Evolutionary conservation across 2,329 filamentous ascomycete genomes (phyloP).

Genomic region (Ceratocystis smalleyi): DNA sequence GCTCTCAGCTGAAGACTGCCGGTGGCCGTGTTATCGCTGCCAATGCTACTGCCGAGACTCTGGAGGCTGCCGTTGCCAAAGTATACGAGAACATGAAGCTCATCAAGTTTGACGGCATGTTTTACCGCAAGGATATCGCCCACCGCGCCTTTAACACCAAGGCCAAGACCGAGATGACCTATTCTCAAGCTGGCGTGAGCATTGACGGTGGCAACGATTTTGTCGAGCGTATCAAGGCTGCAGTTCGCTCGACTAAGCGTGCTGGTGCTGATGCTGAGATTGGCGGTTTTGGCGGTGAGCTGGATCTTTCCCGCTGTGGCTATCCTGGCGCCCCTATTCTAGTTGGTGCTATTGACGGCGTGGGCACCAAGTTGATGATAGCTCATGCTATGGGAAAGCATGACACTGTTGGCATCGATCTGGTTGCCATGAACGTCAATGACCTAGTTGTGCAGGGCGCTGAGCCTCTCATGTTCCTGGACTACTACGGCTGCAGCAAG

Average conservation of each 20-base stretch:
- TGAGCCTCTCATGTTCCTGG: conserved; percentile 87
- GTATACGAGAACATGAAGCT: conserved; percentile 65
- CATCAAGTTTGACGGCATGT: conserved; percentile 77
- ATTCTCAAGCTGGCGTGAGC: conserved; percentile 82
- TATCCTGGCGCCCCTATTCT: conserved; percentile 48
- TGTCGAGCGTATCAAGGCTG: conserved; percentile 78
- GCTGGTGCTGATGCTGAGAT: conserved; percentile 86
- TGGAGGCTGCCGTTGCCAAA: conserved; percentile 69
- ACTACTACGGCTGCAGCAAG: conserved; percentile 91
- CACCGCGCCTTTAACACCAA: conserved; percentile 49
- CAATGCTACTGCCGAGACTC: conserved; percentile 56
- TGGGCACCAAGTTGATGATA: conserved; percentile 93
- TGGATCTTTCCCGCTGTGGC: conserved; percentile 58
- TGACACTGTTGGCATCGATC: conserved; percentile 86
- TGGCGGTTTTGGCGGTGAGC: conserved; percentile 82
- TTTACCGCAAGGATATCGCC: conserved; percentile 86
- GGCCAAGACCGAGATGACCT: conserved; percentile 47
- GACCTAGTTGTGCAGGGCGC: conserved; percentile 93
- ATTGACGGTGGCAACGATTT: conserved; percentile 90
- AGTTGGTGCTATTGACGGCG: conserved; percentile 89
- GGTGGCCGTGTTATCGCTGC: conserved; percentile 88
- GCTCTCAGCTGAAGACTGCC: conserved; percentile 52
- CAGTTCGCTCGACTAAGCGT: conserved; percentile 69
- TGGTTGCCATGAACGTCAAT: conserved; percentile 99
- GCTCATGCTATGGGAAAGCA: conserved; percentile 81